Percentiles rank a stretch among this genome's conserved stretches.
These are phyloP conservation scores for Xylariaceae sp. DNA, from an alignment of 2,329 filamentous ascomycete genomes.

Conservation along the genomic window DNA sequence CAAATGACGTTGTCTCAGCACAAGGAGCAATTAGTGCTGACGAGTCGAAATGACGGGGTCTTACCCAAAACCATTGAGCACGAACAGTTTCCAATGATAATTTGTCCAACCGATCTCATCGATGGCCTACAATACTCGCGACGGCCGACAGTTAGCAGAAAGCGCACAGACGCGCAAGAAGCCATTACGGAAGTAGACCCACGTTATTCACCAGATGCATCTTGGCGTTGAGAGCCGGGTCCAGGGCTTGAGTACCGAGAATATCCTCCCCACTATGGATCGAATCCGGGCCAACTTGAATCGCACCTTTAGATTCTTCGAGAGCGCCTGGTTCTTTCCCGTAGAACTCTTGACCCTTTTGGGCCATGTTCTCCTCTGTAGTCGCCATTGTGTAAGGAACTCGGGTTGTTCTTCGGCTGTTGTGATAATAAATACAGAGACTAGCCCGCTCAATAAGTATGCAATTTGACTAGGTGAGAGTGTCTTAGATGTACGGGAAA, in stretches of 20 bases:
- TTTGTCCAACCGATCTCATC: conserved; percentile 33
- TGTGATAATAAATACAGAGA: too few species aligned
- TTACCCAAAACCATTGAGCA: conserved; percentile 57
- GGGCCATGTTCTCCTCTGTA: too few species aligned
- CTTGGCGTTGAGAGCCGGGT: conserved; percentile 60
- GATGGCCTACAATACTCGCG: conserved; percentile 25
- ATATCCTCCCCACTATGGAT: conserved; percentile 42
- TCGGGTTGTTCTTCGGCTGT: too few species aligned
- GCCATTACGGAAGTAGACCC: too few species aligned
- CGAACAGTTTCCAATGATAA: conserved; percentile 54
- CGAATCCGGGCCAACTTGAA: too few species aligned
- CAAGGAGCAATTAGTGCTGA: background rate
- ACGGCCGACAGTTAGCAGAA: conserved; percentile 5
- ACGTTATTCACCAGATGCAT: conserved; percentile 68
- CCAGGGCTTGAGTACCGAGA: conserved; percentile 52
- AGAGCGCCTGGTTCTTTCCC: too few species aligned
- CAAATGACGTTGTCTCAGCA: background rate
- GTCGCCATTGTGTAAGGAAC: too few species aligned
- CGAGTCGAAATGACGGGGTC: conserved; percentile 9
- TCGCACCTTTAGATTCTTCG: too few species aligned
- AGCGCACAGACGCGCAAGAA: background rate
- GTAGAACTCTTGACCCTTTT: too few species aligned
- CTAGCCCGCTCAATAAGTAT: too few species aligned
- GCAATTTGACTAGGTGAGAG: too few species aligned
- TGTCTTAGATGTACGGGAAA: too few species aligned